A percentile compares a stretch with the other conserved stretches of the same genome.
Conservation (phyloP, 352 stramenopile genomes). For the Globisporangium middletonii region DNA sequence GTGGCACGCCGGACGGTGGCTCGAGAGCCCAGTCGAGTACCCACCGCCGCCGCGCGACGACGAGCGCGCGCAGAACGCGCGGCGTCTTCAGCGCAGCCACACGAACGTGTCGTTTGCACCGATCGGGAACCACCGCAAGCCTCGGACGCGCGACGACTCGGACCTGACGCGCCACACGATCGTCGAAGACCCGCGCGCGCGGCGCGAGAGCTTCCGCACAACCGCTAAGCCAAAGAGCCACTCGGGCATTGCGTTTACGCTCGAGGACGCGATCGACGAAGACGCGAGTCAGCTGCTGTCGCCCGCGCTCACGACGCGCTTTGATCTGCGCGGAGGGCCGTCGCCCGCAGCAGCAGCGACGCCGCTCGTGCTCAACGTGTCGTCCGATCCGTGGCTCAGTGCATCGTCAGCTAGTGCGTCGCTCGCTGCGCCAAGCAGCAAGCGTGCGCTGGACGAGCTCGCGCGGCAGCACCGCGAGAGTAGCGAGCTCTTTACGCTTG, state of each 20-base stretch:
- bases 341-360: not conserved
- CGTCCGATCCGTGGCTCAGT: not conserved
- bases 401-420: not conserved
- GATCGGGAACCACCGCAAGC: conserved; percentile 17
- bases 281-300: conserved; percentile 3
- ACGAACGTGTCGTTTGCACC: conserved; percentile 3
- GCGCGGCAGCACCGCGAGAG: conserved; percentile 34
- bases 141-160: conserved; percentile 34
- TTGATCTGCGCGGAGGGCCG: not conserved
- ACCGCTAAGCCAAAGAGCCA: conserved; percentile 6
- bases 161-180: conserved; percentile 19
- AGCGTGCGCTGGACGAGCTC: conserved; percentile 26
- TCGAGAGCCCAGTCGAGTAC: conserved; percentile 51
- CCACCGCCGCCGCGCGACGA: conserved; percentile 10
- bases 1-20: conserved; percentile 53
- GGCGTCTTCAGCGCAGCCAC: conserved; percentile 13
- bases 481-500: conserved; percentile 32
- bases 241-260: conserved; percentile 3
- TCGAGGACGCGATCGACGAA: not conserved
- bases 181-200: conserved; percentile 7
- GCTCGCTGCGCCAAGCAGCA: conserved; percentile 12
- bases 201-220: not conserved
- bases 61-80: not conserved
- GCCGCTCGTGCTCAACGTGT: not conserved
- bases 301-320: not conserved